A percentile compares a stretch with the other conserved stretches of the same genome.
These are phyloP conservation scores for Malassezia vespertilionis DNA, from an alignment of 1,284 basidiomycete genomes.

Conservation along the genomic window DNA sequence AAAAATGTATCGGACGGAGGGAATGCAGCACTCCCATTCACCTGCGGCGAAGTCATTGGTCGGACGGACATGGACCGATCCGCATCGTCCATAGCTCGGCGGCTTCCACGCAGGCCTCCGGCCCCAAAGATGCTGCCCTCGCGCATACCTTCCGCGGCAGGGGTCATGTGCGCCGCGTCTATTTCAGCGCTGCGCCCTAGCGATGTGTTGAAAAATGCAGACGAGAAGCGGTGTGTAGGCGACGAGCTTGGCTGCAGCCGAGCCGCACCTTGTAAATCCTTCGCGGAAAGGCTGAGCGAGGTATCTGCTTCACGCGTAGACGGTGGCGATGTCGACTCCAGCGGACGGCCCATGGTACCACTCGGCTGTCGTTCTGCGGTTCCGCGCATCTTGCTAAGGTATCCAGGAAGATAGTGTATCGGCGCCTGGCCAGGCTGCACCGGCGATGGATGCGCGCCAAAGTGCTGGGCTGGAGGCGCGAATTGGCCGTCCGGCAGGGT, in stretches of 20 bases:
- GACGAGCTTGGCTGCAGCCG: constrained; percentile 21
- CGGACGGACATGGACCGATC: constrained; percentile 12
- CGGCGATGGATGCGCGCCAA: constrained; percentile 9
- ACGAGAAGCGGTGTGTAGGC: constrained; percentile 27
- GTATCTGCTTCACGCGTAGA: constrained; percentile 16
- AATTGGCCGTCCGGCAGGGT: background rate
- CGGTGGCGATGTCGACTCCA: constrained; percentile 7
- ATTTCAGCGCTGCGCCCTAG: constrained; percentile 18
- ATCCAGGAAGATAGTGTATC: constrained; percentile 16
- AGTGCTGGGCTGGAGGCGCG: background rate
- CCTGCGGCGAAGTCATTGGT: constrained; percentile 1
- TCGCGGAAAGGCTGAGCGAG: constrained; percentile 23
- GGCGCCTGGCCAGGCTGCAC: constrained; percentile 16
- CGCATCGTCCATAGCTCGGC: background rate
- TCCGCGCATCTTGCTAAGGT: constrained; percentile 13
- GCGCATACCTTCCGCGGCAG: constrained; percentile 19
- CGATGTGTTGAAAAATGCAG: constrained; percentile 30
- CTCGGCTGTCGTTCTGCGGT: background rate
- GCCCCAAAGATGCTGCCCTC: constrained; percentile 35
- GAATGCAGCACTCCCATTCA: background rate
- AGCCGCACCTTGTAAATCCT: constrained; percentile 20
- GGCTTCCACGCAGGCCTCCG: constrained; percentile 27
- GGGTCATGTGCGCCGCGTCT: constrained; percentile 16
- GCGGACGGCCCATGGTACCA: background rate
- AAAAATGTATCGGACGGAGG: background rate